phyloP scores from a whole-genome alignment of 768 basidiomycete species.

The Mycena kentingensis region DNA sequence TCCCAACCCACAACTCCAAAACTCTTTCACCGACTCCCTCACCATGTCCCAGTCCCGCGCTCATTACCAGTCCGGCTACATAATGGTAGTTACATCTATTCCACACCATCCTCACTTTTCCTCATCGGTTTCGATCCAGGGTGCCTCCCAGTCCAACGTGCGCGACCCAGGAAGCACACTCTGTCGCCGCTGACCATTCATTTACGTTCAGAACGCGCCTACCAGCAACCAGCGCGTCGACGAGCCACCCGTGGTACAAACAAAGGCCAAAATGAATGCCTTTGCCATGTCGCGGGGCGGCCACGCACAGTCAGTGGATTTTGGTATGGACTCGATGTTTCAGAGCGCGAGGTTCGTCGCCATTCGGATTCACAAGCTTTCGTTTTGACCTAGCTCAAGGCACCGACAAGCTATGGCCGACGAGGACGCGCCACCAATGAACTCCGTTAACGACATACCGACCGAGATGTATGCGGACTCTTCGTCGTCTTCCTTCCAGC shows the following conservation, averaged over 20 bases:
- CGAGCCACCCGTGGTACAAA: slow-evolving; percentile 73
- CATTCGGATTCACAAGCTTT: neutral
- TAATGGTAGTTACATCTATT: slow-evolving; percentile 73
- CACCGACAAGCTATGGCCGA: slow-evolving; percentile 66
- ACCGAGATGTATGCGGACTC: slow-evolving; percentile 53
- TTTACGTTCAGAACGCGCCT: slow-evolving; percentile 40
- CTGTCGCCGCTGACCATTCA: slow-evolving; percentile 2
- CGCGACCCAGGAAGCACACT: slow-evolving; percentile 7
- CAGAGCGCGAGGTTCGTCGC: slow-evolving; percentile 66
- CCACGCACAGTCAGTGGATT: slow-evolving; percentile 60
- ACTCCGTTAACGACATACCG: slow-evolving; percentile 75
- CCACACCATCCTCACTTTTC: neutral
- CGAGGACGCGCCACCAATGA: slow-evolving; percentile 80
- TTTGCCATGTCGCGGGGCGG: slow-evolving; percentile 54
- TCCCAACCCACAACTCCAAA: too few relatives aligned
- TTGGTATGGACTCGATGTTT: slow-evolving; percentile 82
- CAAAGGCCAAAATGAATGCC: slow-evolving; percentile 79
- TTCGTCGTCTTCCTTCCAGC: slow-evolving; percentile 44
- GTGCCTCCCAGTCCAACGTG: slow-evolving; percentile 64
- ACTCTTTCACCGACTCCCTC: slow-evolving; percentile 51
- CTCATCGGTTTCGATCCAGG: slow-evolving; percentile 37
- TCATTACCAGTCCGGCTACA: slow-evolving; percentile 80
- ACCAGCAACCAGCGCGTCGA: slow-evolving; percentile 66
- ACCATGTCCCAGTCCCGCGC: slow-evolving; percentile 73
- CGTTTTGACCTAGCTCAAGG: slow-evolving; percentile 29